Evolutionary conservation across 2,329 filamentous ascomycete genomes (phyloP).

Genomic region (Exophiala sp.): DNA sequence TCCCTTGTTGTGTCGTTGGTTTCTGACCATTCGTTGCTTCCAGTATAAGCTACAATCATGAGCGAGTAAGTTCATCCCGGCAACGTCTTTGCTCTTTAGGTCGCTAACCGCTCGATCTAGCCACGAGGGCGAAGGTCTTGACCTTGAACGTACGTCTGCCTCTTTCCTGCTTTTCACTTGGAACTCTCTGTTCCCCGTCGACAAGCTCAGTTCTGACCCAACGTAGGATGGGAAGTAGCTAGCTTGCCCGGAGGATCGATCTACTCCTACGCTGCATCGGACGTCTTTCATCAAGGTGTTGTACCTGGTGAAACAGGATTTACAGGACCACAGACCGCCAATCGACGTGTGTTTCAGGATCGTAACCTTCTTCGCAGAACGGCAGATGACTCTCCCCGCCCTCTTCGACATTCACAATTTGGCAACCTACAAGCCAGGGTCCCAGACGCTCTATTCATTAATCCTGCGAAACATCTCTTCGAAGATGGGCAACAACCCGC

Average conservation of each 20-base stretch:
- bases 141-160: conserved; percentile 19
- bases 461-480: too few species aligned
- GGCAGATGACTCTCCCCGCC: neutral
- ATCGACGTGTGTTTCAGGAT: neutral
- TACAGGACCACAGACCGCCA: neutral
- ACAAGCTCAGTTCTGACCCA: neutral
- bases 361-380: neutral
- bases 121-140: conserved; percentile 21
- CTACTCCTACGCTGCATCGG: conserved; percentile 19
- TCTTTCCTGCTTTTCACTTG: neutral
- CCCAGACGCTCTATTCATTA: too few species aligned
- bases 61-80: conserved; percentile 21
- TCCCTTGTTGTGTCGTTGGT: neutral
- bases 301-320: neutral
- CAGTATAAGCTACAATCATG: conserved; percentile 15
- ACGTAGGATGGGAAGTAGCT: conserved; percentile 23
- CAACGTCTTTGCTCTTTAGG: neutral
- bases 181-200: neutral
- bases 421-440: neutral
- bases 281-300: conserved; percentile 11
- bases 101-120: conserved; percentile 13
- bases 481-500: conserved; percentile 2
- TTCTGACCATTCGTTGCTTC: neutral
- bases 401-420: neutral
- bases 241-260: conserved; percentile 15